These are phyloP conservation scores for Oemleria cerasiformis DNA, from an alignment of 306 rosid species.

Conservation along the genomic window DNA sequence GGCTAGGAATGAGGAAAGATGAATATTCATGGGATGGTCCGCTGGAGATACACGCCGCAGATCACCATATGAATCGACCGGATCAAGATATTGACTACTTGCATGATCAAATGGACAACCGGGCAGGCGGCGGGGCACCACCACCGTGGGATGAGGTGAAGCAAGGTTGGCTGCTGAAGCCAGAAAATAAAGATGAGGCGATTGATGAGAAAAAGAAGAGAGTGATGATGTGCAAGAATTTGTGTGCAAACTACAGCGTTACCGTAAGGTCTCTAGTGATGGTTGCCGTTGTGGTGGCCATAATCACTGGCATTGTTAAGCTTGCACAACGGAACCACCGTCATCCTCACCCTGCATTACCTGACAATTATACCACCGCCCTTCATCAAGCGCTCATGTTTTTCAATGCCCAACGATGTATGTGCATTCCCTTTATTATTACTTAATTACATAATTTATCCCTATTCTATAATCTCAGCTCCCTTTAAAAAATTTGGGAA, in stretches of 20 bases:
- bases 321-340: neutral
- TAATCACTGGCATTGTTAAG: neutral
- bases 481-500: too few relatives aligned
- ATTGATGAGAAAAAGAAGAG: neutral
- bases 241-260: neutral
- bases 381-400: constrained; percentile 45
- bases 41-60: constrained; percentile 39
- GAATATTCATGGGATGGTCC: constrained; percentile 41
- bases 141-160: constrained; percentile 2
- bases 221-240: neutral
- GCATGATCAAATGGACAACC: too few relatives aligned
- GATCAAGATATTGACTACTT: too few relatives aligned
- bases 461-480: too few relatives aligned
- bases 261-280: neutral
- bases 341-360: neutral
- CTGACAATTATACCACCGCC: neutral
- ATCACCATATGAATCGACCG: neutral
- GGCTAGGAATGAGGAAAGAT: neutral
- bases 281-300: neutral
- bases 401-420: constrained; percentile 61
- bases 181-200: neutral
- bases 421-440: neutral
- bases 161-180: constrained; percentile 12
- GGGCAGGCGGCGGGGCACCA: neutral
- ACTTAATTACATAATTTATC: neutral